Base-by-base conservation (phyloP, 2,329 filamentous ascomycete genomes). In the Paraconiothyrium brasiliense region DNA sequence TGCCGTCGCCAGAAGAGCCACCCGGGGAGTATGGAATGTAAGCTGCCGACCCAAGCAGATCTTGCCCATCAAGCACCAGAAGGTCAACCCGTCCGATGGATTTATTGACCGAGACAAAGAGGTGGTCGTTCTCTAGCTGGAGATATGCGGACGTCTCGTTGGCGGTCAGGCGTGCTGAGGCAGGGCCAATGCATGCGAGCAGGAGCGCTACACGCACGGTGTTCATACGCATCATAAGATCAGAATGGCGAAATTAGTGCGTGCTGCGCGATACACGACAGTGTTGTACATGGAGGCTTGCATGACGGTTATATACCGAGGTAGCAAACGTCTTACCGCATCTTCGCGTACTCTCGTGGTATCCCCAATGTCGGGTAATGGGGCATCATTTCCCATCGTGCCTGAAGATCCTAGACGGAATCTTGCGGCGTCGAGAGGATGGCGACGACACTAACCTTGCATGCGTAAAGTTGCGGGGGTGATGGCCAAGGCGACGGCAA, bases 21-120 rank as follows among this genome's bases (percentile, higher is more conserved):
- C 59, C 59, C 1, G 59, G 59, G 1, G 59, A 39, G 20, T 61
- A 61, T 14, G 59, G 59, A 1, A 61, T 61, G 39, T 61, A 61
- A 1, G 59, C 59, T 43, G 46, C 46, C 3, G 77, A 76, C 11
- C 86, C 86, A 1, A 89, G 81, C 1, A 89, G 79, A 63, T 88
- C 83, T 61, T 84, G 81, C 1, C 76, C 77, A 67, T 84, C 83
- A 0, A 84, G 80, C 30, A 70, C 75, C 4, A 84, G 73, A 37
- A 77, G 75, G 2, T 79, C 72, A 16, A 85, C 80, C 6, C 77
- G 74, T 0, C 83, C 83, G 3, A 66, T 22, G 47, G 57, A 44
- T 58, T 68, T 68, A 16, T 58, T 34, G 10, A 67, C 61, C 16
- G 66, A 63, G 22, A 61, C 59, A 11, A 61, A 61, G 14, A 61